These are phyloP conservation scores for Sedum album DNA, from an alignment of 164 flowering plant species.

Conservation along the genomic window DNA sequence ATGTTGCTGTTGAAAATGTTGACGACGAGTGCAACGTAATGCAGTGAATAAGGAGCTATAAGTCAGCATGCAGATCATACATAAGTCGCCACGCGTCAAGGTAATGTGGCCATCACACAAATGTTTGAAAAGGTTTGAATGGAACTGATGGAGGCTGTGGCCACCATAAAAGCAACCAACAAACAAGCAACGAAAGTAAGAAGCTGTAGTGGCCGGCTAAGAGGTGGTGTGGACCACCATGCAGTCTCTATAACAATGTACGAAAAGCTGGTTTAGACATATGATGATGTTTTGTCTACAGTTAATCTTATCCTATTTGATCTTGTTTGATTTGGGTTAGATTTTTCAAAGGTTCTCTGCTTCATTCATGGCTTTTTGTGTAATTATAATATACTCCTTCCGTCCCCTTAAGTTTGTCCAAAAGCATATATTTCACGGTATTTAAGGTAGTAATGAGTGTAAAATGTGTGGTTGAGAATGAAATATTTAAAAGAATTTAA, in stretches of 20 bases:
- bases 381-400: too few relatives aligned
- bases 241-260: background rate
- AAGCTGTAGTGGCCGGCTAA: background rate
- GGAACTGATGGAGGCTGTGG: slow-evolving; percentile 5
- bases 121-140: background rate
- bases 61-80: background rate
- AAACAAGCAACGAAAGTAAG: background rate
- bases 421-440: too few relatives aligned
- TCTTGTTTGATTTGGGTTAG: background rate
- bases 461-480: too few relatives aligned
- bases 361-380: background rate
- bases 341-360: background rate
- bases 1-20: background rate
- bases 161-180: background rate
- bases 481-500: too few relatives aligned
- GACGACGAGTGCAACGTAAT: background rate
- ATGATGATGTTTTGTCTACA: background rate
- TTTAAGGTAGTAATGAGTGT: too few relatives aligned
- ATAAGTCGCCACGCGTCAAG: background rate
- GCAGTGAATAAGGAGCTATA: background rate
- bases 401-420: too few relatives aligned
- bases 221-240: background rate
- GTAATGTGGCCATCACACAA: background rate
- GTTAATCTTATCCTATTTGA: background rate
- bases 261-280: background rate